Conservation (phyloP, 805 yeast species). For the Candida tallmaniae region DNA sequence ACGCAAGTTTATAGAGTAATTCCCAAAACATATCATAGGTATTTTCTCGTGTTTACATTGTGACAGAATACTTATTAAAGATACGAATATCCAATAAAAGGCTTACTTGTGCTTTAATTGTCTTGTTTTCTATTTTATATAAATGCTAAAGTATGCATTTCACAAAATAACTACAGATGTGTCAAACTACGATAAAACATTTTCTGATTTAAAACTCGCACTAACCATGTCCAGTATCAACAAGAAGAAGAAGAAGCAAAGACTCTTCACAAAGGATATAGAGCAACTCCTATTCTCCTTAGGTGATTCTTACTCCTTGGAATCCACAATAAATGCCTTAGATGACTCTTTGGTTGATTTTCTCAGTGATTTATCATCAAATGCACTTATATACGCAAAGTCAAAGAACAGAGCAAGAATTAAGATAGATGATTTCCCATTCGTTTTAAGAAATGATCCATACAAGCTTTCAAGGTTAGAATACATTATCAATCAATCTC, state of each 20-base stretch:
- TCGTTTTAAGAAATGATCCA: slow-evolving; percentile 39
- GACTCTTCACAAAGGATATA: slow-evolving; percentile 37
- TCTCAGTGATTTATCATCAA: slow-evolving; percentile 30
- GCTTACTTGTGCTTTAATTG: no score
- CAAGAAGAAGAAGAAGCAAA: slow-evolving; percentile 24
- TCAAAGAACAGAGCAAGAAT: slow-evolving; percentile 36
- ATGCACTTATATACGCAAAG: slow-evolving; percentile 28
- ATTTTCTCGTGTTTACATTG: no score
- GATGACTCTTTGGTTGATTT: slow-evolving; percentile 38
- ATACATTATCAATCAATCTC: slow-evolving; percentile 36
- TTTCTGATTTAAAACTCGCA: no score
- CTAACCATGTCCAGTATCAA: slow-evolving; percentile 4
- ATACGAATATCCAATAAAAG: no score
- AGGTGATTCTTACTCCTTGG: slow-evolving; percentile 40
- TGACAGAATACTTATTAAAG: no score
- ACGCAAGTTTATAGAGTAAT: no score
- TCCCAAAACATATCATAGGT: no score
- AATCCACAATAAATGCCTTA: slow-evolving; percentile 32
- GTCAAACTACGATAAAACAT: no score
- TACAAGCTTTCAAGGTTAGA: slow-evolving; percentile 36
- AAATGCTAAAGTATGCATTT: no score
- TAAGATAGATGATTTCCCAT: slow-evolving; percentile 40
- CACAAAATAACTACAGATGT: no score
- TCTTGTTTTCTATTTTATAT: no score
- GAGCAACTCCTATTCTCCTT: slow-evolving; percentile 37